A percentile compares a stretch with the other conserved stretches of the same genome.
These are phyloP conservation scores for Exophiala phaeomuriformis DNA, from an alignment of 2,329 filamentous ascomycete genomes.

Conservation along the genomic window DNA sequence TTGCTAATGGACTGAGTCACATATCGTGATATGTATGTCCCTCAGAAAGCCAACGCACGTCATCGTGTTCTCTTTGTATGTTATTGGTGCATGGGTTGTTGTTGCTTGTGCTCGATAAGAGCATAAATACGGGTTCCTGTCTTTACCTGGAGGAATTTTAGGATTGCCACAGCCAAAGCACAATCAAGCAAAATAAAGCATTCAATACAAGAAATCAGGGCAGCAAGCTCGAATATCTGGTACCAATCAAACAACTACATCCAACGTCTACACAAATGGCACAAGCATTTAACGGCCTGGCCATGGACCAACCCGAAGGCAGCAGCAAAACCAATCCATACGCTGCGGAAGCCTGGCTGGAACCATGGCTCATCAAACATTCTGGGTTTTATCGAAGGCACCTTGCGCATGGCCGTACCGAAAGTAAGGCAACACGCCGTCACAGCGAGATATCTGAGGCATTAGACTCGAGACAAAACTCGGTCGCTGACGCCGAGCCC, in stretches of 20 bases:
- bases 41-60: slow-evolving; percentile 4
- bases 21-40: slow-evolving; percentile 1
- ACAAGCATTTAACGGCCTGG: slow-evolving; percentile 17
- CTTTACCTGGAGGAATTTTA: neutral
- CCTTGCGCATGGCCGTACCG: slow-evolving; percentile 16
- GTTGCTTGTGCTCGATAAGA: neutral
- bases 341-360: slow-evolving; percentile 23
- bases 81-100: neutral
- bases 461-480: slow-evolving; percentile 21
- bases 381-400: slow-evolving; percentile 25
- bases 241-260: neutral
- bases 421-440: slow-evolving; percentile 19
- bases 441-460: slow-evolving; percentile 18
- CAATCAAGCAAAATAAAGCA: neutral
- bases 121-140: slow-evolving; percentile 12
- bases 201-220: neutral
- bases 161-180: slow-evolving; percentile 2
- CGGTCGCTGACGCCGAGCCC: slow-evolving; percentile 9
- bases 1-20: slow-evolving; percentile 1
- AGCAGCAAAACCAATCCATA: slow-evolving; percentile 14
- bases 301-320: slow-evolving; percentile 21
- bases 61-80: slow-evolving; percentile 6
- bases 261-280: slow-evolving; percentile 14
- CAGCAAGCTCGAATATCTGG: neutral
- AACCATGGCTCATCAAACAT: slow-evolving; percentile 25